These are phyloP conservation scores for Didymella exigua DNA, from an alignment of 2,329 filamentous ascomycete genomes.

Conservation along the genomic window DNA sequence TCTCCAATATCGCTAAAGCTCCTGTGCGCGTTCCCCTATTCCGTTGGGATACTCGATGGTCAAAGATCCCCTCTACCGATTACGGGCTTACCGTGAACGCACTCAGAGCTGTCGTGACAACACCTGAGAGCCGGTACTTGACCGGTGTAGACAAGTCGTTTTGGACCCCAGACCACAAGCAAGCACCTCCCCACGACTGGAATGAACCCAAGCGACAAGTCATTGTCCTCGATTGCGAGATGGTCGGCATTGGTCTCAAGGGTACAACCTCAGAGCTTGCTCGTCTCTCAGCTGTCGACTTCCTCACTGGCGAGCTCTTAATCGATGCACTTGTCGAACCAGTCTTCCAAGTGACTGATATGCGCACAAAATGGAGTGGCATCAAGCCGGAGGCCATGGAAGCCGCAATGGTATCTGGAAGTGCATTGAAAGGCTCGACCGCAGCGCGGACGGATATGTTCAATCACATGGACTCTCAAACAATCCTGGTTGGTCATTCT, in stretches of 20 bases:
- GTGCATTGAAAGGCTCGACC: constrained; percentile 50
- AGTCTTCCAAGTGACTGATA: constrained; percentile 40
- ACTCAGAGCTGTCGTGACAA: not conserved
- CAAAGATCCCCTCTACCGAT: not conserved
- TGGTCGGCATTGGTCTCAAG: constrained; percentile 3
- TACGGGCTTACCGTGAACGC: not conserved
- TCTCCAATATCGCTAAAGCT: not conserved
- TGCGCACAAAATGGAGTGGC: constrained; percentile 51
- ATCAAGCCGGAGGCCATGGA: constrained; percentile 43
- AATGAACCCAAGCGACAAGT: not conserved
- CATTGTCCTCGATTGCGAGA: constrained; percentile 15
- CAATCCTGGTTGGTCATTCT: constrained; percentile 57
- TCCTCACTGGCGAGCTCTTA: constrained; percentile 55
- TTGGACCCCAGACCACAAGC: not conserved
- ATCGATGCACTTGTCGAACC: constrained; percentile 54
- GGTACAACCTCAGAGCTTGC: constrained; percentile 36
- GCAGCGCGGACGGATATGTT: constrained; percentile 53
- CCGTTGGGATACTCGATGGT: constrained; percentile 1
- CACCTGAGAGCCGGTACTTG: not conserved
- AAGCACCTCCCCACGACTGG: not conserved
- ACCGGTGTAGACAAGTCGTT: not conserved
- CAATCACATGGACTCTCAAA: constrained; percentile 50
- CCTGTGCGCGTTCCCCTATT: not conserved
- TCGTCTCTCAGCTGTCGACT: constrained; percentile 52
- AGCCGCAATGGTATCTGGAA: constrained; percentile 17